Base-by-base conservation (phyloP, 2,329 filamentous ascomycete species). In the Colletotrichum karsti region DNA sequence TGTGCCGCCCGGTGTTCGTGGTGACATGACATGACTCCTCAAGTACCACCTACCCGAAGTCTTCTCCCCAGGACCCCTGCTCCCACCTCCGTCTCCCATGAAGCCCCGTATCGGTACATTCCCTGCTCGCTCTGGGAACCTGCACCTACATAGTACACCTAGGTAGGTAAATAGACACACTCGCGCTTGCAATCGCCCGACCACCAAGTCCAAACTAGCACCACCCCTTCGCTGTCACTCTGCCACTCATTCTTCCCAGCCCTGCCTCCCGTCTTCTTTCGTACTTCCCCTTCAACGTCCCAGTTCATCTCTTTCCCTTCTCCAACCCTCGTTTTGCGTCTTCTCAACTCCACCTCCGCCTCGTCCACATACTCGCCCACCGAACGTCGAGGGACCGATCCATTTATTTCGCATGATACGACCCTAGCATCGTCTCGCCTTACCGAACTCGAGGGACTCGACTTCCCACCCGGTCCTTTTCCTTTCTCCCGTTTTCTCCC, bases 221-320 rank as follows among this genome's bases (percentile, higher is more conserved):
- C 50, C 58, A 62, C 37, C 64, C 54, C 39, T 64, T 67, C 60
- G 37, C 64, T 64, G 53, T 64, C 64, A 64, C 46, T 58, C 60
- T 35, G 46, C 54, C 60, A 41, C 50, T 42, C 60, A 33, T 61
- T 54, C 58, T 7, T 24, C 7, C 37, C 58, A 46, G 39, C 48
- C 60, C 59, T 64, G 35, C 41, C 39, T 55, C 42, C n/a, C n/a
- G n/a, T n/a, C n/a, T n/a, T n/a, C n/a, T n/a, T n/a, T 46, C 39
- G 28, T 48, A 39, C 37, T 18, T 55, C 35, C 51, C 51, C 51
- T 42, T 67, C 64, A n/a, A 64, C 60, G 30, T 59, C 60, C 64
- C 54, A 33, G 46, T 48, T 20, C 44, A 53, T 46, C 48, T 54
- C 44, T 20, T 67, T 53, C 61, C 22, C 20, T 53, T 54, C 60